A percentile compares a stretch with the other conserved stretches of the same genome.
These are phyloP conservation scores for Colletotrichum orbiculare DNA, from an alignment of 2,329 filamentous ascomycete genomes.

Conservation along the genomic window DNA sequence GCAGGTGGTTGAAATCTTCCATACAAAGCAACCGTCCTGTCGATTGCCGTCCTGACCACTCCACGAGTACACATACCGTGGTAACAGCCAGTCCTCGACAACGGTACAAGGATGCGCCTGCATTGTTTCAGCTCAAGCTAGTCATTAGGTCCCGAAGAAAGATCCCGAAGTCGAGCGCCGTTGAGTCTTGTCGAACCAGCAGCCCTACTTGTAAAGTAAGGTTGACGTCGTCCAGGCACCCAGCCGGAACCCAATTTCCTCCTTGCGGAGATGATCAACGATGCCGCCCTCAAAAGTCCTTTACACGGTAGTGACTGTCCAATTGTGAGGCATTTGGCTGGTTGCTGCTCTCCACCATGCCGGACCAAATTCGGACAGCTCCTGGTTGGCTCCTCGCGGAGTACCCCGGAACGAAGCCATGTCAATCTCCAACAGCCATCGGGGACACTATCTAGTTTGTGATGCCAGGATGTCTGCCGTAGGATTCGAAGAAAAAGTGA, in stretches of 20 bases:
- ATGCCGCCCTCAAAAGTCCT: not conserved
- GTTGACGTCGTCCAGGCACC: no score
- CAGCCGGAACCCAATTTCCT: not conserved
- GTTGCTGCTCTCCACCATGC: not conserved
- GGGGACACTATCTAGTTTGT: not conserved
- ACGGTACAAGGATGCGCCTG: not conserved
- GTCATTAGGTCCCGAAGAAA: conserved; percentile 1
- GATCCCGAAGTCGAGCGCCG: not conserved
- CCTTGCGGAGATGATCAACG: conserved; percentile 13
- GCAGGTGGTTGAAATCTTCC: not conserved
- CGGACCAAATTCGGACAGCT: not conserved
- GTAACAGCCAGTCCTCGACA: not conserved
- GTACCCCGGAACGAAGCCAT: not conserved
- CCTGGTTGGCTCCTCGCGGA: not conserved
- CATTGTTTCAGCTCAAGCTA: conserved; percentile 1
- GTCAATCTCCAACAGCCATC: conserved; percentile 20
- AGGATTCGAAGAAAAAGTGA: not conserved
- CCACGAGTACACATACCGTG: no score
- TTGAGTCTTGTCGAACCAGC: no score
- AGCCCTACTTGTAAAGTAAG: no score
- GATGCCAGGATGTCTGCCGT: not conserved
- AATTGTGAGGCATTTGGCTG: not conserved
- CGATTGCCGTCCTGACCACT: not conserved
- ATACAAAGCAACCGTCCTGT: conserved; percentile 1
- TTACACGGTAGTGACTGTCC: not conserved